These are phyloP conservation scores for Dysphania ambrosioides DNA, from an alignment of 148 eudicot genomes.

Conservation along the genomic window DNA sequence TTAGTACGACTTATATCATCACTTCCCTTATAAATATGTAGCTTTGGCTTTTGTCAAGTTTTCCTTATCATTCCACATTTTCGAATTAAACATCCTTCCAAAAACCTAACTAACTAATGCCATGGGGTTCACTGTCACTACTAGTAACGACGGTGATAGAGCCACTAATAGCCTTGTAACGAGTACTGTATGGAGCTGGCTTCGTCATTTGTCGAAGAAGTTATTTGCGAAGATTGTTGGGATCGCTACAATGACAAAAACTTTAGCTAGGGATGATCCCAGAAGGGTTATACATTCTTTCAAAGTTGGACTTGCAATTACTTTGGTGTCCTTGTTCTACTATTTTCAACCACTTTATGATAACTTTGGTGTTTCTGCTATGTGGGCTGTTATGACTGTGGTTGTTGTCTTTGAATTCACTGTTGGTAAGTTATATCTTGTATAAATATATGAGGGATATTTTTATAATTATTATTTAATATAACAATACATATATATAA, in stretches of 20 bases:
- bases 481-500: too few relatives aligned
- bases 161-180: not conserved
- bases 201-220: not conserved
- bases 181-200: not conserved
- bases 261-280: conserved; percentile 46
- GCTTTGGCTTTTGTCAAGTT: not conserved
- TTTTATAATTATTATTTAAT: too few relatives aligned
- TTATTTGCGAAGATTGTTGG: not conserved
- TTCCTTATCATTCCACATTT: not conserved
- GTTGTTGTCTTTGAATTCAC: conserved; percentile 59
- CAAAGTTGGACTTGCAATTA: conserved; percentile 56
- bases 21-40: not conserved
- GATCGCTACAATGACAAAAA: conserved; percentile 6
- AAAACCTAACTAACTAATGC: too few relatives aligned
- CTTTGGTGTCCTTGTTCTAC: conserved; percentile 48
- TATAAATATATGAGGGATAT: too few relatives aligned
- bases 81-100: too few relatives aligned
- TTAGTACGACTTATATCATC: not conserved
- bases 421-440: conserved; percentile 53
- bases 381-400: conserved; percentile 71
- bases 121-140: conserved; percentile 3
- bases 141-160: not conserved
- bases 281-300: conserved; percentile 44
- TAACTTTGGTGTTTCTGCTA: conserved; percentile 49
- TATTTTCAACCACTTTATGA: conserved; percentile 47